Percentiles rank a stretch among this genome's conserved stretches.
Conservation (phyloP, 1,284 basidiomycete genomes). For the Cutaneotrichosporon cyanovorans region DNA sequence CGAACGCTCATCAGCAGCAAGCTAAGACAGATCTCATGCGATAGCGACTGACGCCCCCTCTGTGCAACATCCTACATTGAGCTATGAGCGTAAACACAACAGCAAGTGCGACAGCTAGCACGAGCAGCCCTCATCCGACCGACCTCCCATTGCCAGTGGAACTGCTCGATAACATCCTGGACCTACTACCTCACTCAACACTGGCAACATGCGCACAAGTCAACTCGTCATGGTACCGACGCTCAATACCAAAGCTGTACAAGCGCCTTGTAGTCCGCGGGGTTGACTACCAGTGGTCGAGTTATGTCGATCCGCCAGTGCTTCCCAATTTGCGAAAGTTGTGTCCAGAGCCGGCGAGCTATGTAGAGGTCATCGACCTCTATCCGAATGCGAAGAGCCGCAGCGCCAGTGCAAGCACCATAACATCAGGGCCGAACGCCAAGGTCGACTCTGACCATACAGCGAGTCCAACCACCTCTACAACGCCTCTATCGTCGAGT, state of each 20-base stretch:
- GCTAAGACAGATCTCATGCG: too few species aligned
- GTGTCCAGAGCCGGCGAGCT: neutral
- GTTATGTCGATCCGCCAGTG: neutral
- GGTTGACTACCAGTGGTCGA: neutral
- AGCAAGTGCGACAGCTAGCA: too few species aligned
- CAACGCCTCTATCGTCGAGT: too few species aligned
- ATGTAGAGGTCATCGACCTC: neutral
- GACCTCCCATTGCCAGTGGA: neutral
- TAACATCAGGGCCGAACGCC: too few species aligned
- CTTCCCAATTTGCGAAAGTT: neutral
- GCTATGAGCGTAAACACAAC: too few species aligned
- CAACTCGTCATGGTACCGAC: neutral
- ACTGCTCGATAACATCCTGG: neutral
- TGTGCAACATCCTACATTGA: too few species aligned
- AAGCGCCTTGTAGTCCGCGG: neutral
- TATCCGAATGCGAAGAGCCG: neutral
- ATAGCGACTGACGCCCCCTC: too few species aligned
- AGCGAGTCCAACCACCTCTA: too few species aligned
- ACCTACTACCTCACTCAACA: neutral
- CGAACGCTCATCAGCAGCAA: too few species aligned
- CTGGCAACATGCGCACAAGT: neutral
- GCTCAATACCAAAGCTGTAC: neutral
- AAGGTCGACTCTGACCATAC: too few species aligned
- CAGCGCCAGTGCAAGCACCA: too few species aligned
- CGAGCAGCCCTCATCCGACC: too few species aligned